Evolutionary conservation across 306 rosid species (phyloP), one percentile per base, ranked within the genome.

Genomic region (Parietaria judaica): DNA sequence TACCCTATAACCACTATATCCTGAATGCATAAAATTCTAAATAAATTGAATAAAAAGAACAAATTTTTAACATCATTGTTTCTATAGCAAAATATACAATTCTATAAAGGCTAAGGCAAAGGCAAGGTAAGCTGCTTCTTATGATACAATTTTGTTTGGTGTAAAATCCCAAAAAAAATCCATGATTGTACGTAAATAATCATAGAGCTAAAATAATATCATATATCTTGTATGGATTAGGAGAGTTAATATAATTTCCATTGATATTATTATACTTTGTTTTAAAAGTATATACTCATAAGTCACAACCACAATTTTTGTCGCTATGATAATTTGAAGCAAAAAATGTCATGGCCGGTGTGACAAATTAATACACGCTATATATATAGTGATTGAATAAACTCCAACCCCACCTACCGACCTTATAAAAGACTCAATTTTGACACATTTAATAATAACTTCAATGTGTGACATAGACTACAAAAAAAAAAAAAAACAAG

Each of bases 321-420:
- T 39, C 41, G 53, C 51, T 16, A 9, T 51, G 16, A 14, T 41
- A 60, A n/a, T 61, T 34, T 16, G 7, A 9, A 6, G 46, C 55
- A 43, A 14, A 43, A 14, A n/a, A 56, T 52, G 36, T 51, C 9
- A 14, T 58, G 48, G 67, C 9, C 10, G 56, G 4, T 12, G 41
- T 60, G 61, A 52, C 66, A 52, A 60, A 50, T 23, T 23, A n/a
- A n/a, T n/a, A n/a, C n/a, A n/a, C n/a, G n/a, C n/a, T n/a, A n/a
- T 23, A 23, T 23, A 1, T 23, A 1, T 11, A 7, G 6, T 60
- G 35, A 7, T 43, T 43, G 36, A 36, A 54, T 54, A 12, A 46
- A 46, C 1, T 46, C 13, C 15, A 54, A 61, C 54, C 74, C 67
- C 7, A 61, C 68, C 68, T 43, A 16, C 68, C 55, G 34, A 10